phyloP scores from a whole-genome alignment of 2,329 filamentous ascomycete genomes.

The Cadophora malorum region DNA sequence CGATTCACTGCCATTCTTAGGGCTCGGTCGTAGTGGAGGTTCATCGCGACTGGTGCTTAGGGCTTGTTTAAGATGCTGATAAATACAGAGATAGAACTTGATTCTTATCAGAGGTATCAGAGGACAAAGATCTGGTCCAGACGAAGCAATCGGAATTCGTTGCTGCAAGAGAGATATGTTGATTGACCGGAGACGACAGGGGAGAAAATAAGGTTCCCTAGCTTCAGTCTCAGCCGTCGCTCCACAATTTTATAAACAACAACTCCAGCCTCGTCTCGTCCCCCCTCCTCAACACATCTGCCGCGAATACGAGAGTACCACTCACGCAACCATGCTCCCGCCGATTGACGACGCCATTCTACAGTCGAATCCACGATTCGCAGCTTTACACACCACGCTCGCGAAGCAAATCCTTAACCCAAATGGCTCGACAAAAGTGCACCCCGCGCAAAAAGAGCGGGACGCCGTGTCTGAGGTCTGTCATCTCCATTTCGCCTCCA shows the following conservation, averaged over 20 bases:
- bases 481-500: conserved; percentile 5
- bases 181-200: not conserved
- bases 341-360: conserved; percentile 62
- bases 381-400: conserved; percentile 61
- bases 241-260: conserved; percentile 12
- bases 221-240: not conserved
- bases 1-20: too few relatives aligned
- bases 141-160: too few relatives aligned
- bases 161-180: not conserved
- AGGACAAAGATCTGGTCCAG: too few relatives aligned
- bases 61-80: too few relatives aligned
- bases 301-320: not conserved
- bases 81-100: too few relatives aligned
- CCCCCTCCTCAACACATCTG: conserved; percentile 5
- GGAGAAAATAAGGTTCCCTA: conserved; percentile 1
- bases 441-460: conserved; percentile 57
- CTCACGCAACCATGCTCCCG: conserved; percentile 57
- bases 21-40: too few relatives aligned
- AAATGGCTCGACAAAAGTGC: conserved; percentile 63
- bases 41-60: too few relatives aligned
- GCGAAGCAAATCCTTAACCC: conserved; percentile 60
- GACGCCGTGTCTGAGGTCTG: conserved; percentile 57
- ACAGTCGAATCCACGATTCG: conserved; percentile 64
- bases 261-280: too few relatives aligned
- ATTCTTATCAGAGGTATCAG: too few relatives aligned